Evolutionary conservation across 2,329 filamentous ascomycete species (phyloP).

Genomic region (Sporothrix mexicana): DNA sequence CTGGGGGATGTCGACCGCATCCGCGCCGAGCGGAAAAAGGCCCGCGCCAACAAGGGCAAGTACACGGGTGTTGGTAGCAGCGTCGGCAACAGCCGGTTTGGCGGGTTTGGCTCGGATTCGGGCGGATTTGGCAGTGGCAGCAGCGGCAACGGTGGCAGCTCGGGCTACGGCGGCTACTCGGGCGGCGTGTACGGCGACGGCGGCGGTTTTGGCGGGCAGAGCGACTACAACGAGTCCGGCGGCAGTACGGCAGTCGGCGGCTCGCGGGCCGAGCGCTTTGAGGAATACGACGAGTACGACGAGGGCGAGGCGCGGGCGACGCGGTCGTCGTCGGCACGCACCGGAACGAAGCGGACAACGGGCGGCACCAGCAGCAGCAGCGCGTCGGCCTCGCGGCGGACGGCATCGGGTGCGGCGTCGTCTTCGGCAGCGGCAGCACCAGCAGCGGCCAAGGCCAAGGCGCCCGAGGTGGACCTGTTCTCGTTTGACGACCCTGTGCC

Average conservation of each 20-base stretch:
- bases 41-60: conserved; percentile 86
- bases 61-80: conserved; percentile 80
- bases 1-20: conserved; percentile 90
- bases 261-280: conserved; percentile 76
- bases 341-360: conserved; percentile 46
- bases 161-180: conserved; percentile 66
- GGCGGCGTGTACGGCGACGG: conserved; percentile 92
- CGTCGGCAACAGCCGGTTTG: conserved; percentile 66
- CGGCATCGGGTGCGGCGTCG: conserved; percentile 46
- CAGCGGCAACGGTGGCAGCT: conserved; percentile 53
- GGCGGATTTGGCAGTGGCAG: conserved; percentile 67
- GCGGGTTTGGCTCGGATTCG: conserved; percentile 90
- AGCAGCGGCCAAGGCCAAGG: conserved; percentile 75
- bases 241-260: conserved; percentile 46
- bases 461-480: conserved; percentile 90
- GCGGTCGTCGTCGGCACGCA: conserved; percentile 56
- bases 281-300: conserved; percentile 97
- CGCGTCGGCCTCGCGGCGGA: conserved; percentile 50
- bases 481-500: conserved; percentile 77
- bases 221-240: conserved; percentile 68
- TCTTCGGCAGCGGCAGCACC: conserved; percentile 44
- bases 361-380: conserved; percentile 30
- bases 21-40: conserved; percentile 83
- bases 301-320: conserved; percentile 63
- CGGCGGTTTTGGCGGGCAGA: conserved; percentile 86